Conservation (phyloP, 1,284 basidiomycete species). For the Marasmius fiardii region DNA sequence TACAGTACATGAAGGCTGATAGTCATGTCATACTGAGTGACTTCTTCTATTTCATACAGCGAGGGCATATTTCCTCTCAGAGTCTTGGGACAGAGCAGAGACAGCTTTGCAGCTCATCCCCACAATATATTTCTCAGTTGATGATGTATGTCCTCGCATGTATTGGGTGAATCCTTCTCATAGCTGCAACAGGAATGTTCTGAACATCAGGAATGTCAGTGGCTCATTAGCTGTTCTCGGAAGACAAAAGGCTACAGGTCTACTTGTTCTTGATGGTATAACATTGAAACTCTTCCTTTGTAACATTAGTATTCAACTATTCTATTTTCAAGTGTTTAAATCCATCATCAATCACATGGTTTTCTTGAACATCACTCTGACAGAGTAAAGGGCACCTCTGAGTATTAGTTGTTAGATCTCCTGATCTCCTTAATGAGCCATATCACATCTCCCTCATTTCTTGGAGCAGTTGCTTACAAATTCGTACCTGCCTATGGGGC, state of each 20-base stretch:
- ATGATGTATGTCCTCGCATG: slow-evolving; percentile 47
- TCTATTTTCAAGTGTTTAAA: slow-evolving; percentile 49
- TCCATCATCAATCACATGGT: slow-evolving; percentile 74
- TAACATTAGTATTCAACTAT: slow-evolving; percentile 22
- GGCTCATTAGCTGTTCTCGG: slow-evolving; percentile 79
- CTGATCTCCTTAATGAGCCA: slow-evolving; percentile 14
- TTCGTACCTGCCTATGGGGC: too few relatives aligned
- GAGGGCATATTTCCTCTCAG: slow-evolving; percentile 75
- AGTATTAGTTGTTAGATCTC: slow-evolving; percentile 18
- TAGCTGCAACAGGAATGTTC: slow-evolving; percentile 45
- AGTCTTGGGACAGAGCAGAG: slow-evolving; percentile 73
- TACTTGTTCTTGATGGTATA: slow-evolving; percentile 60
- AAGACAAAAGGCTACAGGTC: slow-evolving; percentile 62
- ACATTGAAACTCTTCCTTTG: slow-evolving; percentile 19
- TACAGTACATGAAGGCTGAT: slow-evolving; percentile 10
- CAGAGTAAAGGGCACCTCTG: slow-evolving; percentile 49
- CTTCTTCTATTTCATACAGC: slow-evolving; percentile 38
- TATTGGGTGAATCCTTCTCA: slow-evolving; percentile 11
- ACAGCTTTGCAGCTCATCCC: slow-evolving; percentile 68
- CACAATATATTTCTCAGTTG: slow-evolving; percentile 52
- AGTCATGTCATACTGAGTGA: slow-evolving; percentile 12
- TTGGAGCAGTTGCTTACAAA: too few relatives aligned
- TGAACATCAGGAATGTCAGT: slow-evolving; percentile 78
- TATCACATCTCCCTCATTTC: too few relatives aligned
- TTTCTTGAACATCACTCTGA: slow-evolving; percentile 64